phyloP scores from a whole-genome alignment of 176 grass and related monocot genomes.

The Oropetium thomaeum region DNA sequence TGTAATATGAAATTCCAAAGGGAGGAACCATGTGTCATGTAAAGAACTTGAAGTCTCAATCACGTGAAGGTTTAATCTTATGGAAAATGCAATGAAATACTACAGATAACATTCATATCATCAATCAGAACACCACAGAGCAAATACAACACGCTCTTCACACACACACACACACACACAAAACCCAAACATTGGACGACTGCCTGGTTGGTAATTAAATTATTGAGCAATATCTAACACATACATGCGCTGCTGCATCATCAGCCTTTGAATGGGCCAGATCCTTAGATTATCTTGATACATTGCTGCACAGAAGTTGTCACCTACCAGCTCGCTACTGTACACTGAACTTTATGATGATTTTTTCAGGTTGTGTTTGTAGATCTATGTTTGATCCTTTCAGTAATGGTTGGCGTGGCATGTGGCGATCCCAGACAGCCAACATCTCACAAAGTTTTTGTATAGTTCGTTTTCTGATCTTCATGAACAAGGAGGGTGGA shows the following conservation, averaged over 20 bases:
- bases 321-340: background rate
- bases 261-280: background rate
- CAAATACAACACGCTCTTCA: background rate
- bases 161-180: no score
- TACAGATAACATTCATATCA: constrained; percentile 25
- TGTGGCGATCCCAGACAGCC: background rate
- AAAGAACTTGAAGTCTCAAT: background rate
- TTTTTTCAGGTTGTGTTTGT: no score
- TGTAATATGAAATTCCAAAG: no score
- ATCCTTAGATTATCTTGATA: background rate
- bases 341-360: background rate
- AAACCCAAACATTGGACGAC: no score
- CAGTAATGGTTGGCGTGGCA: background rate
- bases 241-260: constrained; percentile 16
- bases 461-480: background rate
- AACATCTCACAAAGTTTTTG: background rate
- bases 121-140: background rate
- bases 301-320: background rate
- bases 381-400: background rate
- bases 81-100: background rate
- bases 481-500: background rate
- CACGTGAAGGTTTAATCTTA: background rate
- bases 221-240: background rate
- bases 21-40: no score
- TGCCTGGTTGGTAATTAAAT: background rate